These are phyloP conservation scores for Erysiphe pulchra DNA, from an alignment of 2,329 filamentous ascomycete genomes.

Conservation along the genomic window DNA sequence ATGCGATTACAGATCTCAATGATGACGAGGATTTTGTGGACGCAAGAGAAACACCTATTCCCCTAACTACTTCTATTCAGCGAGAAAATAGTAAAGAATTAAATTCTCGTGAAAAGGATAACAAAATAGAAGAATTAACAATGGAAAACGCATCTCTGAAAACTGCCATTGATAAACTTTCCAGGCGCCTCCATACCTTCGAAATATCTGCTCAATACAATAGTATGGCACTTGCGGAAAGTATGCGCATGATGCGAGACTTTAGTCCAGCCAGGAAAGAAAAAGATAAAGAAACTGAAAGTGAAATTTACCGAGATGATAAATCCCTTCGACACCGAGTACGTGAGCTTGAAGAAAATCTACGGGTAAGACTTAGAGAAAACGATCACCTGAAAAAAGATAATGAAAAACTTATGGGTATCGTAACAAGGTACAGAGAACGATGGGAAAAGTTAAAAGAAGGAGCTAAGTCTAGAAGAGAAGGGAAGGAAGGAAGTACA, in stretches of 20 bases:
- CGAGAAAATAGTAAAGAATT: slow-evolving; percentile 15
- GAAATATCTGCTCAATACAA: slow-evolving; percentile 79
- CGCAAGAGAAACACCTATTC: slow-evolving; percentile 38
- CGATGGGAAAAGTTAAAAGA: slow-evolving; percentile 46
- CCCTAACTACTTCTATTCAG: slow-evolving; percentile 18
- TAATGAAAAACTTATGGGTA: slow-evolving; percentile 30
- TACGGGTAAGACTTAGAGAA: slow-evolving; percentile 29
- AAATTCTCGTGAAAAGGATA: slow-evolving; percentile 23
- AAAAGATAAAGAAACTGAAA: slow-evolving; percentile 1
- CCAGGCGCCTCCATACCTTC: slow-evolving; percentile 72
- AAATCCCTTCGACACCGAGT: slow-evolving; percentile 23
- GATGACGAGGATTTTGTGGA: slow-evolving; percentile 78
- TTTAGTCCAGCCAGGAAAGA: slow-evolving; percentile 21
- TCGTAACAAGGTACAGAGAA: slow-evolving; percentile 30
- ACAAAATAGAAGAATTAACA: slow-evolving; percentile 65
- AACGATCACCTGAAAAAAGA: slow-evolving; percentile 35
- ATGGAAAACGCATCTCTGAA: slow-evolving; percentile 75
- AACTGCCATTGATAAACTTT: slow-evolving; percentile 62
- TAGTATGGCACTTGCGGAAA: slow-evolving; percentile 66
- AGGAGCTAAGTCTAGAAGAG: slow-evolving; percentile 23
- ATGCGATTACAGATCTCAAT: slow-evolving; percentile 22
- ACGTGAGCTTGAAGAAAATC: slow-evolving; percentile 40
- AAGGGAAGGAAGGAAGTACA: slow-evolving; percentile 4
- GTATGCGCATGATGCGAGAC: slow-evolving; percentile 36
- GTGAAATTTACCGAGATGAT: slow-evolving; percentile 12